Base-by-base conservation (phyloP, 169 alveolate genomes). In the Cyclospora cayetanensis region DNA sequence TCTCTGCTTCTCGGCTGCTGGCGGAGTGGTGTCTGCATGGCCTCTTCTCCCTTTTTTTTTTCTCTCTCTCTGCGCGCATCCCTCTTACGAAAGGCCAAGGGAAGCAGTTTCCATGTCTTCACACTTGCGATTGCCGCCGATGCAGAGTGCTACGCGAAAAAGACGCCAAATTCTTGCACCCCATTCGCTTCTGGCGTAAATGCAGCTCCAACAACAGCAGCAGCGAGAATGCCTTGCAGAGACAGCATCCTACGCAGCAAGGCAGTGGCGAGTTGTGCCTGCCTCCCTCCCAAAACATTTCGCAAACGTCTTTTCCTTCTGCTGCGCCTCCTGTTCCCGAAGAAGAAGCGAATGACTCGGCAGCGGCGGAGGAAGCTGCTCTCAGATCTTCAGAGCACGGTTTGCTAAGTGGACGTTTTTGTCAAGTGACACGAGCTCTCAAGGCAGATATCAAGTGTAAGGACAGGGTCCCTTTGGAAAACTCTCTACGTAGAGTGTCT, bases 121-220 rank as follows among this genome's bases (percentile, higher is more conserved):
- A 9, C 37, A 3, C 9, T 25, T 60, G 72, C 72, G 12, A 29
- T 29, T 60, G 72, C 72, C n/a, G 72, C 72, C n/a, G 72, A 4
- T 60, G 7, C 72, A 60, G 72, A 22, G 72, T 18, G 7, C n/a
- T 60, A 29, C 12, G n/a, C 7, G 72, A 60, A 29, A 60, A 60
- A 29, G 72, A 60, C 29, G 72, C 72, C 12, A 60, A 18, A 60
- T 9, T 60, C 29, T 29, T 29, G 35, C 34, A 60, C 29, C 72
- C 72, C 4, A 9, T 60, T 11, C 72, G 7, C 35, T 29, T 29
- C 72, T 60, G 72, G 72, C 20, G 72, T 9, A 22, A 4, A 9
- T 60, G 72, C 72, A 60, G 72, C 72, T 20, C 34, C 72, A 60
- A 29, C 72, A 60, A 29, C 72, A 60, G 72, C 72, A 60, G 72